Evolutionary conservation across 2,329 filamentous ascomycete species (phyloP).

Genomic region (Sphaerulina vaccinii): DNA sequence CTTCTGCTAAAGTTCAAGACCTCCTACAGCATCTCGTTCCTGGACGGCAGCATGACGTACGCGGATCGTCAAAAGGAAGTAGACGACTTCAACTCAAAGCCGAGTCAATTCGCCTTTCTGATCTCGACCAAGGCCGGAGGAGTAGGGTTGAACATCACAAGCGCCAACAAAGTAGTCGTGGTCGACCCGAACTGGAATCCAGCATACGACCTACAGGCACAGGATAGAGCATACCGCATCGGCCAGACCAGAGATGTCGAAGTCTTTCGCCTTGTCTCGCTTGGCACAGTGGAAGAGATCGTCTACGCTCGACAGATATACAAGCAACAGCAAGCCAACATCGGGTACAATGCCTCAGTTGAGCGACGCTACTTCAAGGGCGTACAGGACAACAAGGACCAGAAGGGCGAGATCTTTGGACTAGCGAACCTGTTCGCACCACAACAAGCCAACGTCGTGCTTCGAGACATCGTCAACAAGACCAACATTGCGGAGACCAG

Average conservation of each 20-base stretch:
- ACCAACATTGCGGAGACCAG: constrained; percentile 94
- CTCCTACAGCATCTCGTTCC: constrained; percentile 84
- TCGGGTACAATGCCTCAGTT: constrained; percentile 87
- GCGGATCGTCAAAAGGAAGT: constrained; percentile 78
- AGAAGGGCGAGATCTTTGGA: constrained; percentile 93
- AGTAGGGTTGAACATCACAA: constrained; percentile 92
- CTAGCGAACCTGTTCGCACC: constrained; percentile 83
- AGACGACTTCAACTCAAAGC: constrained; percentile 86
- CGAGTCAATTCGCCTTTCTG: constrained; percentile 86
- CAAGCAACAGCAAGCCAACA: constrained; percentile 98
- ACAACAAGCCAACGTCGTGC: constrained; percentile 72
- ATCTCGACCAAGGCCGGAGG: constrained; percentile 94
- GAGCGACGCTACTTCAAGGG: constrained; percentile 95
- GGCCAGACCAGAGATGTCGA: constrained; percentile 91
- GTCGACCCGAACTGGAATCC: constrained; percentile 99
- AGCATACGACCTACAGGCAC: constrained; percentile 88
- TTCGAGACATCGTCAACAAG: constrained; percentile 97
- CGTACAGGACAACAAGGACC: constrained; percentile 76
- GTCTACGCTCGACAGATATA: constrained; percentile 97
- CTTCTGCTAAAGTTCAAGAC: constrained; percentile 80
- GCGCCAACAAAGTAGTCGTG: constrained; percentile 96
- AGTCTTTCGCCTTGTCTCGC: constrained; percentile 85
- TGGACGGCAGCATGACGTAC: constrained; percentile 81
- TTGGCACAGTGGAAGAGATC: constrained; percentile 93
- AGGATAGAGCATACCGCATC: constrained; percentile 94